A percentile compares a stretch with the other conserved stretches of the same genome.
Evolutionary conservation across 2,329 filamentous ascomycete genomes (phyloP).

Genomic region (Alternaria dauci): DNA sequence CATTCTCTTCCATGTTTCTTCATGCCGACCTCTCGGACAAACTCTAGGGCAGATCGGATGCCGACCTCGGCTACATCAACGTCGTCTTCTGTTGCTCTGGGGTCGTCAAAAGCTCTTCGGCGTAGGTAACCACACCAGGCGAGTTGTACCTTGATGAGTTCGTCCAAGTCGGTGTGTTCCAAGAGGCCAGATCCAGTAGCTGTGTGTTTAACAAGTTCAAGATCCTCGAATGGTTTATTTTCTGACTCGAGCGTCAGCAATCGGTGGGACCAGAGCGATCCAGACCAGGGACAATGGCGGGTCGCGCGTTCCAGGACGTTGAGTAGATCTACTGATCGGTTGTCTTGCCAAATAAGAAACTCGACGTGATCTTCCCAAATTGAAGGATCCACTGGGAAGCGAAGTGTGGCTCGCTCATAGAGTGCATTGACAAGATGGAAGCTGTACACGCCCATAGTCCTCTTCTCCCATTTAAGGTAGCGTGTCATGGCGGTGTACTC

Average conservation of each 20-base stretch:
- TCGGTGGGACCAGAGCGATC: conserved; percentile 87
- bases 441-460: conserved; percentile 63
- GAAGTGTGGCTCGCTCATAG: conserved; percentile 78
- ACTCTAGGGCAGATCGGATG: conserved; percentile 83
- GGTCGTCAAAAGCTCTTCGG: conserved; percentile 78
- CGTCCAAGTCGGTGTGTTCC: conserved; percentile 84
- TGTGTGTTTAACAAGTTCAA: conserved; percentile 89
- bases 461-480: conserved; percentile 88
- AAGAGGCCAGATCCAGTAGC: conserved; percentile 87
- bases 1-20: conserved; percentile 79
- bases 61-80: conserved; percentile 90
- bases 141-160: conserved; percentile 88
- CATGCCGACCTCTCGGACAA: conserved; percentile 79
- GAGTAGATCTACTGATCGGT: conserved; percentile 63
- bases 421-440: conserved; percentile 67
- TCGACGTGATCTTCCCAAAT: conserved; percentile 87
- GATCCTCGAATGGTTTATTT: conserved; percentile 76
- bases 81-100: conserved; percentile 75
- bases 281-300: conserved; percentile 92
- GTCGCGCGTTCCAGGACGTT: conserved; percentile 82
- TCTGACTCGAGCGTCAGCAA: conserved; percentile 85
- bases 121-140: conserved; percentile 96
- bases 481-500: conserved; percentile 65
- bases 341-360: conserved; percentile 66
- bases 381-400: conserved; percentile 75